A percentile compares a stretch with the other conserved stretches of the same genome.
Conservation (phyloP, 257 asterid genomes). For the Solanum chilense region DNA sequence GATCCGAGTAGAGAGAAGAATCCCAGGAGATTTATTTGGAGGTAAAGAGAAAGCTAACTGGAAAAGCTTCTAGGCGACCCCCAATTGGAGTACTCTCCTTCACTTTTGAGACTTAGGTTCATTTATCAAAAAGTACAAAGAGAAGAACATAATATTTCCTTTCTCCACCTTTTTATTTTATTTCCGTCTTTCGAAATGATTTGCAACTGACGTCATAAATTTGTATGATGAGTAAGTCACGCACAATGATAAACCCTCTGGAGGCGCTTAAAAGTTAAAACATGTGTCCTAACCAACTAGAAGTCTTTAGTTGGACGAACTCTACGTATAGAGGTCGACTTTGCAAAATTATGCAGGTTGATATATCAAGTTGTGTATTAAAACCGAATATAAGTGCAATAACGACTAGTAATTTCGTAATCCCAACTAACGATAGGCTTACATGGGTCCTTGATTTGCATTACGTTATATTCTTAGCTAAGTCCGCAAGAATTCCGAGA, state of each 20-base stretch:
- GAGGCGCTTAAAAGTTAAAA: neutral
- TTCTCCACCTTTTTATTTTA: neutral
- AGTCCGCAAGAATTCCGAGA: neutral
- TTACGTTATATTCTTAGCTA: neutral
- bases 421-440: neutral
- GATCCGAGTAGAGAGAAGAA: neutral
- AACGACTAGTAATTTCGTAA: neutral
- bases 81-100: neutral
- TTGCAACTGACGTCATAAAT: neutral
- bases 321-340: neutral
- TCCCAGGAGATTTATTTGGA: neutral
- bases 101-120: neutral
- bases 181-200: neutral
- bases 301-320: neutral
- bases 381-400: neutral
- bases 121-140: neutral
- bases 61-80: neutral
- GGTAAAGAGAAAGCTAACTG: neutral
- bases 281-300: neutral
- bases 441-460: neutral
- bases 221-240: neutral
- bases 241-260: neutral
- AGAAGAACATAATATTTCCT: neutral
- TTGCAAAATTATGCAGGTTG: neutral
- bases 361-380: neutral